Base-by-base conservation (phyloP, 257 asterid species). In the Cruciata laevipes region DNA sequence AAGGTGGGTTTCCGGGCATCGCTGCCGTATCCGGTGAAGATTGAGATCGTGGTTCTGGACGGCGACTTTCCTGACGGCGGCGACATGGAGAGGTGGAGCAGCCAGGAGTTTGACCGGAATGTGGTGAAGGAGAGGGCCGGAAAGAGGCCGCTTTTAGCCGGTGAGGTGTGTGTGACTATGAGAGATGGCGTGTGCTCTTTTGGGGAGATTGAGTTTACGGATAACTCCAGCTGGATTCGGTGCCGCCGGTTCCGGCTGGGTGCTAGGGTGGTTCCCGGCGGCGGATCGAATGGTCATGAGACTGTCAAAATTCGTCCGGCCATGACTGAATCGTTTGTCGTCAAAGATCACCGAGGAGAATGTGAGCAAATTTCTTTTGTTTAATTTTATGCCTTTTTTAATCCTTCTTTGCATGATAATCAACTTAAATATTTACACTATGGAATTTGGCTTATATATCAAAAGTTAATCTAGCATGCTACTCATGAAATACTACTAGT, bases 341-440 rank as follows among this genome's bases (percentile, higher is more conserved):
- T 89, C 69, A 86, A 83, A 78, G 96, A 89, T 76, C 95, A 89
- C 32, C 85, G 96, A 5, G 95, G 95, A 4, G 92, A 89, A 77
- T 59, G 96, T 89, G 62, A 84, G 93, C 76, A 11, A n/a, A 38
- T 24, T 6, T 44, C 47, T 32, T 63, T 64, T 49, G 6, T 66
- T 31, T 57, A 51, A 38, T 21, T 49, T 2, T 33, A 4, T 27
- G 2, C 2, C 1, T 1, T 27, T 27, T 27, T 27, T 27, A 27
- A 27, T 27, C 30, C 30, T 1, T 27, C 30, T 27, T n/a, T n/a
- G n/a, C n/a, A n/a, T 27, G 30, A 27, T 27, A 27, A 27, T 27
- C 38, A 35, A 4, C 38, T 35, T 35, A 35, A 4, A 35, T 35
- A 35, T 35, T 35, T 35, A 7, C 38, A 35, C 38, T 27, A 27